Conservation (phyloP, 2,329 filamentous ascomycete species). For the Phialophora tarda region DNA sequence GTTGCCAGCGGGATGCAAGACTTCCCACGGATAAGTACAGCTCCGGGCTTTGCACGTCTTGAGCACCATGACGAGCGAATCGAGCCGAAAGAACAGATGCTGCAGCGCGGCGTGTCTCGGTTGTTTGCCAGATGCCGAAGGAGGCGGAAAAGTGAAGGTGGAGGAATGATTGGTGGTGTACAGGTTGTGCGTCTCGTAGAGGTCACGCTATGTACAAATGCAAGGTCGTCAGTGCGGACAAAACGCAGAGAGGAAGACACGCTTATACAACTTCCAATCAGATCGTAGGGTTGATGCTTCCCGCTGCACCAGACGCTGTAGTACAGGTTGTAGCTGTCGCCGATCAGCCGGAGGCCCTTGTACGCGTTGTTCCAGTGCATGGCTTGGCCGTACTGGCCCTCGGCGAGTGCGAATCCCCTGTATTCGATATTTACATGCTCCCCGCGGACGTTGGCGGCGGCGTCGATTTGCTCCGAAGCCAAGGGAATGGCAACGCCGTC, state of each 20-base stretch:
- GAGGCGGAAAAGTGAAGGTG: conserved; percentile 2
- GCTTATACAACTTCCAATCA: conserved; percentile 42
- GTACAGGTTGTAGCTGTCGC: conserved; percentile 47
- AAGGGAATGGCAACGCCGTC: conserved; percentile 62
- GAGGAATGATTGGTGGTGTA: conserved; percentile 23
- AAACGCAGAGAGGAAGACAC: neutral
- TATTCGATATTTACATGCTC: conserved; percentile 66
- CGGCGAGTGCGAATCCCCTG: conserved; percentile 54
- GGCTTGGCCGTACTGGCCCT: conserved; percentile 42
- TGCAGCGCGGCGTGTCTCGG: conserved; percentile 35
- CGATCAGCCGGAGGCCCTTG: conserved; percentile 48
- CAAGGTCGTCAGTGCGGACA: neutral
- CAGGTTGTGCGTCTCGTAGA: conserved; percentile 47
- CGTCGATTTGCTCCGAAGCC: conserved; percentile 33
- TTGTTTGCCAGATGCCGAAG: neutral
- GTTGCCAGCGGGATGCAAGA: conserved; percentile 44
- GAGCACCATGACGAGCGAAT: conserved; percentile 47
- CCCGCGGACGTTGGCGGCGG: conserved; percentile 42
- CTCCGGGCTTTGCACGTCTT: conserved; percentile 48
- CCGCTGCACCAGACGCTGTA: conserved; percentile 51
- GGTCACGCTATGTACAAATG: conserved; percentile 42
- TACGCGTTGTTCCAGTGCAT: conserved; percentile 43
- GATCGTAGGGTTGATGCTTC: conserved; percentile 51
- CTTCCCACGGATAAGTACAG: conserved; percentile 48
- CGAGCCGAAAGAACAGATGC: conserved; percentile 41